phyloP scores from a whole-genome alignment of 1,284 basidiomycete species.

The Meira miltonrushii region DNA sequence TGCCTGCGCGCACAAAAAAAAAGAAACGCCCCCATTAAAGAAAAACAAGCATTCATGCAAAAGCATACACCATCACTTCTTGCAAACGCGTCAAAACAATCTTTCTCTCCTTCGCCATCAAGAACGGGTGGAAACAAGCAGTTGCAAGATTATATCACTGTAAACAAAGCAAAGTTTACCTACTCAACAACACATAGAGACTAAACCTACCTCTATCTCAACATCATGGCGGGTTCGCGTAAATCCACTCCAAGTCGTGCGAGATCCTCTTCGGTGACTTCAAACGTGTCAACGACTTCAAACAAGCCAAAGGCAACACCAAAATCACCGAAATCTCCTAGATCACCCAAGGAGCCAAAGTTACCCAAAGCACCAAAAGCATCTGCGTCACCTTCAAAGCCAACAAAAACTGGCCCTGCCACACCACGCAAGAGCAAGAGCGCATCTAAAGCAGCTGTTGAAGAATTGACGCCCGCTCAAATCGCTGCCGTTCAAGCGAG shows the following conservation, averaged over 20 bases:
- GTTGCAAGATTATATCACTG: too few relatives aligned
- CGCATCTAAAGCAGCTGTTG: neutral
- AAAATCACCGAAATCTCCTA: constrained; percentile 8
- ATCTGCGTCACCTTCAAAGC: neutral
- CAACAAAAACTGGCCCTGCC: neutral
- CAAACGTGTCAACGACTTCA: constrained; percentile 36
- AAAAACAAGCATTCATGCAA: too few relatives aligned
- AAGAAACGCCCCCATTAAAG: too few relatives aligned
- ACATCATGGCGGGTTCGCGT: constrained; percentile 11
- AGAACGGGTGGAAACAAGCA: too few relatives aligned
- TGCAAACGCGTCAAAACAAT: too few relatives aligned
- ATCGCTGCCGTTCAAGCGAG: constrained; percentile 18
- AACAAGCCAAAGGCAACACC: neutral
- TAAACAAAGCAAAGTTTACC: too few relatives aligned
- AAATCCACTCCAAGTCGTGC: constrained; percentile 39
- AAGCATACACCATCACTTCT: too few relatives aligned
- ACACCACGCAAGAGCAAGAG: neutral
- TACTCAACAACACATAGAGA: too few relatives aligned
- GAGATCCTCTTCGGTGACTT: constrained; percentile 41
- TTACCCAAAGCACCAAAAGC: neutral
- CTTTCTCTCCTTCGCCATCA: too few relatives aligned
- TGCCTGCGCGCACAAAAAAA: too few relatives aligned
- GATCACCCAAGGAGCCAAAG: neutral
- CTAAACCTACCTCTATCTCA: neutral
- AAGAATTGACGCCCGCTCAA: constrained; percentile 20